A percentile compares a stretch with the other conserved stretches of the same genome.
Conservation (phyloP, 2,329 filamentous ascomycete species). For the Fusarium udum region DNA sequence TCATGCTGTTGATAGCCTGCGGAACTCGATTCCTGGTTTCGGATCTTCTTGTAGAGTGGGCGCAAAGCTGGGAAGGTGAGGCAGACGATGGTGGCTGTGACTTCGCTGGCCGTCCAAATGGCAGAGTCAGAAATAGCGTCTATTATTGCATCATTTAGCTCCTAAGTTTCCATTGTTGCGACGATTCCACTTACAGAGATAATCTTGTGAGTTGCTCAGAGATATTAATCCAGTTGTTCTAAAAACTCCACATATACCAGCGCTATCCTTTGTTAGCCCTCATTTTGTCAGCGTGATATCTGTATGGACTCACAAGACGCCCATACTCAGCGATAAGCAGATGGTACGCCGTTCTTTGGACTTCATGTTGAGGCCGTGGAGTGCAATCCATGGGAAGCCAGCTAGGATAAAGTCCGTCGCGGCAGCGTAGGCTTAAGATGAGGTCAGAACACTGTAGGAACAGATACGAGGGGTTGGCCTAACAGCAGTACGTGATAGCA, state of each 20-base stretch:
- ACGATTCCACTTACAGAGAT: neutral
- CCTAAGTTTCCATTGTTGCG: fast-evolving
- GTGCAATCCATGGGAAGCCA: neutral
- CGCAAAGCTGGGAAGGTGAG: neutral
- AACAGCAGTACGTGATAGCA: neutral
- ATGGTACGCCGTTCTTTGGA: neutral
- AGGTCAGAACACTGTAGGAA: neutral
- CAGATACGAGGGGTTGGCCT: neutral
- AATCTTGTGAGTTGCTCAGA: neutral
- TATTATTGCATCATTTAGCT: neutral
- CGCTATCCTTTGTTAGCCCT: neutral
- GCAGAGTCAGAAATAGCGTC: neutral
- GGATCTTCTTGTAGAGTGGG: neutral
- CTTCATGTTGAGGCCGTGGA: neutral
- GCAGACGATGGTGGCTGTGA: conserved; percentile 2
- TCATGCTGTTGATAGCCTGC: neutral
- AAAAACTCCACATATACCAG: neutral
- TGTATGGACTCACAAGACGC: neutral
- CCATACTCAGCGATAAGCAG: neutral
- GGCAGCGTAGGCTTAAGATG: neutral
- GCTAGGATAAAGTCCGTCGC: neutral
- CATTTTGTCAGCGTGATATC: fast-evolving
- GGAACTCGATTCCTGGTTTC: neutral
- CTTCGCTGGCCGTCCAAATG: conserved; percentile 1
- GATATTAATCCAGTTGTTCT: neutral